phyloP scores from a whole-genome alignment of 1,284 basidiomycete species.

The Dichomitus squalens region DNA sequence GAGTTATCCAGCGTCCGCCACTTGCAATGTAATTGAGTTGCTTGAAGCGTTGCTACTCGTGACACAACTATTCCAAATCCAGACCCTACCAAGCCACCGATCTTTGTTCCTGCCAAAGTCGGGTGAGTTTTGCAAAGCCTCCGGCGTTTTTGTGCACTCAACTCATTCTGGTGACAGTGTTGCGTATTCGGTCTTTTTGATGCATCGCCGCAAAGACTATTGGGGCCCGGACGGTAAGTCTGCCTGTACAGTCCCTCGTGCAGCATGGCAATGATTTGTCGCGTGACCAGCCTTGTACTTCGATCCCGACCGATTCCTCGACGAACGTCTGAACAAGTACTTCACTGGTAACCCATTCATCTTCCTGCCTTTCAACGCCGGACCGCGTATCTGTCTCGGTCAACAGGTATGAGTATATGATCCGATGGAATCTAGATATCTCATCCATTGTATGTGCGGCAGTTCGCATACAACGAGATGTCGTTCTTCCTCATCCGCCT shows the following conservation, averaged over 20 bases:
- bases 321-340: slow-evolving; percentile 51
- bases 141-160: neutral
- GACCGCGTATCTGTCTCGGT: slow-evolving; percentile 60
- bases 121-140: slow-evolving; percentile 12
- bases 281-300: slow-evolving; percentile 46
- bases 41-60: slow-evolving; percentile 17
- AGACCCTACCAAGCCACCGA: slow-evolving; percentile 25
- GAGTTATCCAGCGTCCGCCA: neutral
- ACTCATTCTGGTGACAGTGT: slow-evolving; percentile 10
- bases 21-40: neutral
- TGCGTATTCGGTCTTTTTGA: slow-evolving; percentile 29
- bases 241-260: neutral
- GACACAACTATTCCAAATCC: slow-evolving; percentile 26
- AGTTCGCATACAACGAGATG: slow-evolving; percentile 46
- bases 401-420: slow-evolving; percentile 44
- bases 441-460: neutral
- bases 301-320: slow-evolving; percentile 63
- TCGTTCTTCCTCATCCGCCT: slow-evolving; percentile 43
- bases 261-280: neutral
- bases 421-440: neutral
- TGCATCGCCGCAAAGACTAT: slow-evolving; percentile 34
- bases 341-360: slow-evolving; percentile 59
- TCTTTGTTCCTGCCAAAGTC: slow-evolving; percentile 28
- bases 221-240: slow-evolving; percentile 32
- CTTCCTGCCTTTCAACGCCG: slow-evolving; percentile 63